Evolutionary conservation across 2,329 filamentous ascomycete species (phyloP).

Genomic region (Alternaria angustiovoidea): DNA sequence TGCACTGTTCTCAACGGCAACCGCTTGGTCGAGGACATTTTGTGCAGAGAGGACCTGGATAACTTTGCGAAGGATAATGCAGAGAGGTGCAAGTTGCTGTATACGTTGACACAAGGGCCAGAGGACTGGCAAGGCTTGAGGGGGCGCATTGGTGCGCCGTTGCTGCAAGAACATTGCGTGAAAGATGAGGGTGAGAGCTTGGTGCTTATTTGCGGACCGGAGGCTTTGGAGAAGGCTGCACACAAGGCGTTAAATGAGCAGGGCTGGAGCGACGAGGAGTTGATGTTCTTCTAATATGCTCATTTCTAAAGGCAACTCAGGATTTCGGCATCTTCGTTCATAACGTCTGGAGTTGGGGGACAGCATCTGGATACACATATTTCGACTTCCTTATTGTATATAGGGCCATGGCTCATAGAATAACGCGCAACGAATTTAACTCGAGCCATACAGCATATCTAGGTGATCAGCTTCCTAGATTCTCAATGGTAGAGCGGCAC

Average conservation of each 20-base stretch:
- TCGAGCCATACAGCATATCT: not conserved
- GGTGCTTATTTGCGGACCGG: conserved; percentile 82
- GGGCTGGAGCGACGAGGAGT: conserved; percentile 76
- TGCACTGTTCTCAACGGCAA: conserved; percentile 85
- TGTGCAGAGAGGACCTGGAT: conserved; percentile 78
- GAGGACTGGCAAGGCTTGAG: conserved; percentile 72
- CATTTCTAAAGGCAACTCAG: not conserved
- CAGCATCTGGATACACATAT: not conserved
- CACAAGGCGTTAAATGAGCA: conserved; percentile 64
- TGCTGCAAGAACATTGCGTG: conserved; percentile 67
- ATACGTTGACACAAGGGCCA: conserved; percentile 72
- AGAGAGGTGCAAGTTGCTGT: conserved; percentile 69
- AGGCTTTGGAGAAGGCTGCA: conserved; percentile 73
- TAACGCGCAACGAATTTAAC: not conserved
- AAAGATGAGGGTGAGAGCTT: conserved; percentile 62
- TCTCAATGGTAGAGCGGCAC: too few relatives aligned
- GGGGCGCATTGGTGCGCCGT: conserved; percentile 70
- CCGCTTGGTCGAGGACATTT: conserved; percentile 78
- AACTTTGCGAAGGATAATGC: conserved; percentile 62
- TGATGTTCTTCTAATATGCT: conserved; percentile 73
- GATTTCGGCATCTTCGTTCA: not conserved
- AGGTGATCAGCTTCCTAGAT: too few relatives aligned
- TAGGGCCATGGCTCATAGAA: not conserved
- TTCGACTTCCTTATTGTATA: not conserved
- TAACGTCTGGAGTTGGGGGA: not conserved